Evolutionary conservation across 179 eudicot species (phyloP).

Genomic region (Vitellaria paradoxa): DNA sequence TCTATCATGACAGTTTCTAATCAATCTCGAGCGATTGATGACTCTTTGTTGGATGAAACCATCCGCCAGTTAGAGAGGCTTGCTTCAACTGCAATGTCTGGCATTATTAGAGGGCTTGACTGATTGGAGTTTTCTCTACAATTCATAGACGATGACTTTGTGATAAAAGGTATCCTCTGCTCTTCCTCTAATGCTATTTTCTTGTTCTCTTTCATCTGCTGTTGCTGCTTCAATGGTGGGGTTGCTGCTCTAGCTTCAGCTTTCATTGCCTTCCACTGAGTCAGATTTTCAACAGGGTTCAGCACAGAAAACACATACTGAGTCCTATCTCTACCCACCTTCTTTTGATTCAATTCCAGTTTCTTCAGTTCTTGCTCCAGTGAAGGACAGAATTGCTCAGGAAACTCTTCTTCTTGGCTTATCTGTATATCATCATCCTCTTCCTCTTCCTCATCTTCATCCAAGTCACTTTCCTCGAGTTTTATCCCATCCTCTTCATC

Average conservation of each 20-base stretch:
- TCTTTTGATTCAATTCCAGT: constrained; percentile 3
- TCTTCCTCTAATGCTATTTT: too few relatives aligned
- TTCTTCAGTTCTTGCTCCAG: constrained; percentile 20
- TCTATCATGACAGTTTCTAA: too few relatives aligned
- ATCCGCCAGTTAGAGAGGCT: constrained; percentile 66
- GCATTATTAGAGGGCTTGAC: constrained; percentile 16
- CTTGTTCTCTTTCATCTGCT: constrained; percentile 30
- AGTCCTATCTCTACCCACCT: constrained; percentile 43
- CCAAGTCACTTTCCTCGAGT: constrained; percentile 32
- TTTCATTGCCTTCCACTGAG: constrained; percentile 35
- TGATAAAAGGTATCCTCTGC: too few relatives aligned
- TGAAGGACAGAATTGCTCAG: not conserved
- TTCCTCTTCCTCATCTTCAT: constrained; percentile 31
- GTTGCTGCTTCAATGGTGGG: constrained; percentile 25
- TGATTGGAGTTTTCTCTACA: not conserved
- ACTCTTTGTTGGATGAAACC: constrained; percentile 26
- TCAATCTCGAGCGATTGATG: too few relatives aligned
- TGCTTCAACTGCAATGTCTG: constrained; percentile 30
- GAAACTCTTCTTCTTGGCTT: constrained; percentile 3
- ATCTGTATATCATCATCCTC: constrained; percentile 20
- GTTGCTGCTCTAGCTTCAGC: constrained; percentile 2
- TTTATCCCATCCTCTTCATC: constrained; percentile 37
- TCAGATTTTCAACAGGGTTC: constrained; percentile 63
- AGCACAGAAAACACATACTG: constrained; percentile 53
- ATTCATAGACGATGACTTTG: not conserved